Percentiles rank a stretch among this genome's conserved stretches.
phyloP scores from a whole-genome alignment of 768 basidiomycete genomes.

The Strobilomyces confusus region DNA sequence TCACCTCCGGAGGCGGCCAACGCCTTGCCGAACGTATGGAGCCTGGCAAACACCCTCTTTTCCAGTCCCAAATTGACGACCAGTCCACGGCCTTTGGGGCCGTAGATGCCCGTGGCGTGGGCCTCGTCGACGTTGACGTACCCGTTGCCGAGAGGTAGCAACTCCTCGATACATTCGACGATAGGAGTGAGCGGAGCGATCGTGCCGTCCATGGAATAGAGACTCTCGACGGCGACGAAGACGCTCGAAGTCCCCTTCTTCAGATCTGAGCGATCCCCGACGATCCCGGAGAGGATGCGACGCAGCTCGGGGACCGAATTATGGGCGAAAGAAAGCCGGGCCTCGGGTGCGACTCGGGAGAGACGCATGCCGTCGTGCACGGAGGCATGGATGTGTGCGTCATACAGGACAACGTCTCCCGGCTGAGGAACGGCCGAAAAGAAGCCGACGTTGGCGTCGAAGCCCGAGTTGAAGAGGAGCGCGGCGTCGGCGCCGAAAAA shows the following conservation, averaged over 20 bases:
- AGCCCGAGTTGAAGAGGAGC: conserved; percentile 88
- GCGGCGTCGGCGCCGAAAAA: conserved; percentile 66
- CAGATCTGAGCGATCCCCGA: conserved; percentile 35
- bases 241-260: conserved; percentile 42
- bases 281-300: conserved; percentile 39
- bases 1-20: conserved; percentile 80
- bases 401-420: conserved; percentile 75
- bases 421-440: conserved; percentile 77
- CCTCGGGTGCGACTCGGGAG: conserved; percentile 40
- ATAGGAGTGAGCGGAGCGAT: conserved; percentile 71
- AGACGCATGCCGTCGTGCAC: conserved; percentile 89
- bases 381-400: conserved; percentile 86
- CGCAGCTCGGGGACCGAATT: conserved; percentile 59
- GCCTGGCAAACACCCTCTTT: conserved; percentile 63
- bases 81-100: conserved; percentile 69
- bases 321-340: conserved; percentile 58
- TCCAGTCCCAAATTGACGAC: conserved; percentile 70
- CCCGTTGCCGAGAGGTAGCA: conserved; percentile 59
- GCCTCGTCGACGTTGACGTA: conserved; percentile 90
- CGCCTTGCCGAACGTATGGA: conserved; percentile 94
- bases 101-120: conserved; percentile 90
- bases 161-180: conserved; percentile 54
- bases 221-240: conserved; percentile 82
- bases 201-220: conserved; percentile 98
- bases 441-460: conserved; percentile 87